phyloP scores from a whole-genome alignment of 2,329 filamentous ascomycete genomes.

The Mollisiaceae sp. region DNA sequence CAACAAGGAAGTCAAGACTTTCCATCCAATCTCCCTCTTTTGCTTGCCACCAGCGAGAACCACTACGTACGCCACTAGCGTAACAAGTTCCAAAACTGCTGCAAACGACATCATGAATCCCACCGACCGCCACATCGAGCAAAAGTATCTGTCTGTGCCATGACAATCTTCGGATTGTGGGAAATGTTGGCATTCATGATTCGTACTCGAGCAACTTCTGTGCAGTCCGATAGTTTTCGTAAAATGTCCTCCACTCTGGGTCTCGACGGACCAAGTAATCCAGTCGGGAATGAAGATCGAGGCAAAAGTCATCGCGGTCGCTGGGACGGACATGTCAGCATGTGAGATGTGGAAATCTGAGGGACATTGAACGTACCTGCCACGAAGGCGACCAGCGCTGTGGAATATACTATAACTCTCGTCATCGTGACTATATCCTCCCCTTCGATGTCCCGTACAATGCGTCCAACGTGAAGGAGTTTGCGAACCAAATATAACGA shows the following conservation, averaged over 20 bases:
- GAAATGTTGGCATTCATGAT: slow-evolving; percentile 63
- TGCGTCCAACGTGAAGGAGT: slow-evolving; percentile 20
- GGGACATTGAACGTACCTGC: slow-evolving; percentile 47
- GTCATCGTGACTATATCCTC: slow-evolving; percentile 45
- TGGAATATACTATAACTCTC: slow-evolving; percentile 48
- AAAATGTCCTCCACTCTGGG: slow-evolving; percentile 54
- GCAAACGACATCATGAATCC: slow-evolving; percentile 88
- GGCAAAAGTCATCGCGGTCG: slow-evolving; percentile 72
- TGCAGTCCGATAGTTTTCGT: slow-evolving; percentile 80
- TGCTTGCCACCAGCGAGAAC: slow-evolving; percentile 80
- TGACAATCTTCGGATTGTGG: slow-evolving; percentile 70
- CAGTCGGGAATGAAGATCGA: slow-evolving; percentile 74
- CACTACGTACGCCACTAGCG: slow-evolving; percentile 78
- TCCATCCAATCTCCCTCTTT: slow-evolving; percentile 83
- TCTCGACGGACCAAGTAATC: slow-evolving; percentile 66
- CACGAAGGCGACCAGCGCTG: slow-evolving; percentile 49
- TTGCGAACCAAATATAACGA: background rate
- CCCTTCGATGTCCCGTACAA: slow-evolving; percentile 10
- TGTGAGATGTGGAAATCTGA: slow-evolving; percentile 10
- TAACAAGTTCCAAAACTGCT: slow-evolving; percentile 80
- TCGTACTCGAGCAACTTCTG: slow-evolving; percentile 74
- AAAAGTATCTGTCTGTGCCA: slow-evolving; percentile 69
- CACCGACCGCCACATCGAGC: slow-evolving; percentile 87
- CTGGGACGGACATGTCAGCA: slow-evolving; percentile 57
- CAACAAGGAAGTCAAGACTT: slow-evolving; percentile 71